A percentile compares a stretch with the other conserved stretches of the same genome.
These are phyloP conservation scores for Raddia distichophylla DNA, from an alignment of 176 grass and related monocot species.

Conservation along the genomic window DNA sequence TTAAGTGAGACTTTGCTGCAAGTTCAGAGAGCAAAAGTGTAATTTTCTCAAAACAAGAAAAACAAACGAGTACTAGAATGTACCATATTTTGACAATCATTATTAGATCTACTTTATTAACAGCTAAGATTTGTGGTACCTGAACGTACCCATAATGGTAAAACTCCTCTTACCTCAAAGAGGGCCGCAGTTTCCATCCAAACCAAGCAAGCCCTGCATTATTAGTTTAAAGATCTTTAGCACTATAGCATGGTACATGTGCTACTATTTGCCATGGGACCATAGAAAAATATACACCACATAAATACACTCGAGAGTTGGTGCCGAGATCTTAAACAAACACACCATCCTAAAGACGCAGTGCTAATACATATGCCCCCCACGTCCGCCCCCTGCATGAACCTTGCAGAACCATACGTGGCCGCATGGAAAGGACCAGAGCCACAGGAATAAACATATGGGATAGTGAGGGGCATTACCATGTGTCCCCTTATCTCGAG, in stretches of 20 bases:
- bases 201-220: neutral
- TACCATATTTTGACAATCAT: too few species aligned
- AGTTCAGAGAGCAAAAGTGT: too few species aligned
- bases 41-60: too few species aligned
- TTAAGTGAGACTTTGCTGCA: too few species aligned
- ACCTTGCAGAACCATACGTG: slow-evolving; percentile 52
- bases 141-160: too few species aligned
- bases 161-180: too few species aligned
- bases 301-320: slow-evolving; percentile 5
- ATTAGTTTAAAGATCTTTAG: too few species aligned
- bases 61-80: too few species aligned
- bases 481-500: slow-evolving; percentile 57
- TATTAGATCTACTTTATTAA: too few species aligned
- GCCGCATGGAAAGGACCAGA: slow-evolving; percentile 43
- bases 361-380: slow-evolving; percentile 18
- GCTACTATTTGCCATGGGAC: neutral
- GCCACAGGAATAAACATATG: slow-evolving; percentile 39
- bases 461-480: slow-evolving; percentile 38
- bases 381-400: slow-evolving; percentile 25
- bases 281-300: neutral
- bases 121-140: too few species aligned
- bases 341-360: slow-evolving; percentile 23
- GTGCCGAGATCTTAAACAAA: neutral
- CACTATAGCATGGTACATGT: neutral
- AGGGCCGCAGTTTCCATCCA: neutral